Evolutionary conservation across 2,329 filamentous ascomycete species (phyloP), one percentile per base, ranked within the genome.

Genomic region (Atkinsonella texensis): DNA sequence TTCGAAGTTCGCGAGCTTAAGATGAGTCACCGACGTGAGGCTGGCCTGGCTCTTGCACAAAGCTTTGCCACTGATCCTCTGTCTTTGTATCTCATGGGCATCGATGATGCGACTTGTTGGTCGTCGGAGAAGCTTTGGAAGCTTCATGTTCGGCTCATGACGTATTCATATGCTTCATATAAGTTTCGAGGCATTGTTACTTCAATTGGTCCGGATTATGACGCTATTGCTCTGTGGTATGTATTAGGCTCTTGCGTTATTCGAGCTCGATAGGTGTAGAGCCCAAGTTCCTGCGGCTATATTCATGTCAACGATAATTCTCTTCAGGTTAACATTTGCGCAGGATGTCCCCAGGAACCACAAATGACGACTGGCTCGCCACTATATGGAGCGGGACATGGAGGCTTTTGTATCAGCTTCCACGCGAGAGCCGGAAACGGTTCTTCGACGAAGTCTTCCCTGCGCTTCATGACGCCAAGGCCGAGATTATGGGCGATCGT

Each of bases 371-470:
- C 66, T 81, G 79, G 72, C 75, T 78, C 70, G 88, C 85, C 50
- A 76, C 81, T 55, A 68, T 90, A 57, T 83, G 85, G 56, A 85
- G 79, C 62, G 87, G 87, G 54, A 79, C 89, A 72, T 90, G 86
- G 86, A 76, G 84, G 56, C 76, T 91, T 55, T 79, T 80, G 68
- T 91, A 82, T 70, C 80, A 84, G 64, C 81, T 93, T 55, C 84
- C 84, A 11, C 62, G 74, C 50, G 86, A 90, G 72, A 85, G 85
- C 56, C 80, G 77, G 58, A 75, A 72, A 58, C 84, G 88, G 56
- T 89, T 89, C 76, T 89, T 87, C 68, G 69, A 74, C 56, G 87
- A 93, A 67, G 82, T 91, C 68, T 67, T 89, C 46, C 86, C 87
- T 15, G 74, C 89, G 45, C 76, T 93, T 56, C 80, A 87, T 68